These are phyloP conservation scores for Nymphaea colorata DNA, from an alignment of 164 flowering plant species.

Conservation along the genomic window DNA sequence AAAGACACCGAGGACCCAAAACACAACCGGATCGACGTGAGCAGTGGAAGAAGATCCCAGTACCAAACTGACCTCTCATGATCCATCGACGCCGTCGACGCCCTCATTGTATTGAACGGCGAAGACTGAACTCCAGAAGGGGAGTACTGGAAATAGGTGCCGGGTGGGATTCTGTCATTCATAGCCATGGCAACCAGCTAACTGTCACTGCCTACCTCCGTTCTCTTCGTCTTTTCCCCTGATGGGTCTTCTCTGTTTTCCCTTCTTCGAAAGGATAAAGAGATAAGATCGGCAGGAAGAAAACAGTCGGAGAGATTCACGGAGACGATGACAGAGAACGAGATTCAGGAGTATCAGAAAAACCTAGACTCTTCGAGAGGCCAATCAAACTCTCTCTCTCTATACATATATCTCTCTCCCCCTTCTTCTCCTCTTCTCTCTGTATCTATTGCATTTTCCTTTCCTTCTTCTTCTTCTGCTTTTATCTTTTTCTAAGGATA, in stretches of 20 bases:
- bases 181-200: conserved; percentile 13
- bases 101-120: conserved; percentile 35
- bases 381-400: no score
- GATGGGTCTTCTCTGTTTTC: background rate
- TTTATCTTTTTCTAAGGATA: no score
- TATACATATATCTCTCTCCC: no score
- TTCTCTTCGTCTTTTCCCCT: background rate
- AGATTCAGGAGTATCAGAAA: no score
- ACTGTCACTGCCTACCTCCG: background rate
- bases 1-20: background rate
- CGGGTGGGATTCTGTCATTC: conserved; percentile 64
- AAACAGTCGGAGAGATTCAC: background rate
- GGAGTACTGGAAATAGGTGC: conserved; percentile 69
- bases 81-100: conserved; percentile 43
- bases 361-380: no score
- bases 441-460: no score
- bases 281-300: background rate
- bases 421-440: no score
- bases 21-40: no score
- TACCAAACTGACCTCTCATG: conserved; percentile 42
- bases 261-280: background rate
- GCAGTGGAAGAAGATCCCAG: no score
- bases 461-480: no score
- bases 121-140: conserved; percentile 60
- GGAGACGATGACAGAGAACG: no score